A percentile compares a stretch with the other conserved stretches of the same genome.
These are phyloP conservation scores for Darksidea phi DNA, from an alignment of 495 filamentous ascomycete genomes.

Conservation along the genomic window DNA sequence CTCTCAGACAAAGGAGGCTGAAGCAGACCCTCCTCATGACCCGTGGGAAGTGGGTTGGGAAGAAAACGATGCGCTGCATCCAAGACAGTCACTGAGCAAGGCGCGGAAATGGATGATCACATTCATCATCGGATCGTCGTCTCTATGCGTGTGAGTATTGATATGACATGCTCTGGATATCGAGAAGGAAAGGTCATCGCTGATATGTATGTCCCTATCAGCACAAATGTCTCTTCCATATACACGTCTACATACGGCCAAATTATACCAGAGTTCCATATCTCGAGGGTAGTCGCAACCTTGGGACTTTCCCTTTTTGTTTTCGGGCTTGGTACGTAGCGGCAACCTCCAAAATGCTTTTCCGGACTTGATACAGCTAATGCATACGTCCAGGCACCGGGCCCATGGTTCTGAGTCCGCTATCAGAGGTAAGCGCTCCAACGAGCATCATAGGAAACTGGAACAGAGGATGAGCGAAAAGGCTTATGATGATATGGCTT, in stretches of 20 bases:
- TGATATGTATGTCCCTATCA: slow-evolving; percentile 15
- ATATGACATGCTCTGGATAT: slow-evolving; percentile 7
- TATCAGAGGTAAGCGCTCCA: slow-evolving; percentile 16
- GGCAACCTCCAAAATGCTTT: slow-evolving; percentile 2
- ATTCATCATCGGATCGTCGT: slow-evolving; percentile 15
- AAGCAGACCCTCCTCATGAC: neutral
- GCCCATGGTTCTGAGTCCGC: slow-evolving; percentile 16
- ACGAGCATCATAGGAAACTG: slow-evolving; percentile 15
- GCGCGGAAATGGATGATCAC: slow-evolving; percentile 16
- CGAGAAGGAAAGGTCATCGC: slow-evolving; percentile 9
- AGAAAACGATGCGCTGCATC: neutral
- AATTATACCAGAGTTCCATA: slow-evolving; percentile 16
- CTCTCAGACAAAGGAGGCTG: neutral
- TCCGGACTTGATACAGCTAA: slow-evolving; percentile 17
- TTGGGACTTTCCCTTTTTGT: slow-evolving; percentile 18
- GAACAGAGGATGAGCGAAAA: slow-evolving; percentile 7
- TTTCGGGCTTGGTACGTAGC: slow-evolving; percentile 17
- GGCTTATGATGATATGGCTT: neutral
- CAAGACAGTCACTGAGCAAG: slow-evolving; percentile 14
- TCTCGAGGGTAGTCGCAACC: slow-evolving; percentile 14
- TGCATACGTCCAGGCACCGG: slow-evolving; percentile 16
- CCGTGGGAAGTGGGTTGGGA: neutral
- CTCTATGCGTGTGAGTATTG: slow-evolving; percentile 18
- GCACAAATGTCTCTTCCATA: slow-evolving; percentile 17
- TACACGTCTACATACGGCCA: slow-evolving; percentile 17